Evolutionary conservation across 345 rosid genomes (phyloP), one percentile per base, ranked within the genome.

Genomic region (Eucalyptus cloeziana): DNA sequence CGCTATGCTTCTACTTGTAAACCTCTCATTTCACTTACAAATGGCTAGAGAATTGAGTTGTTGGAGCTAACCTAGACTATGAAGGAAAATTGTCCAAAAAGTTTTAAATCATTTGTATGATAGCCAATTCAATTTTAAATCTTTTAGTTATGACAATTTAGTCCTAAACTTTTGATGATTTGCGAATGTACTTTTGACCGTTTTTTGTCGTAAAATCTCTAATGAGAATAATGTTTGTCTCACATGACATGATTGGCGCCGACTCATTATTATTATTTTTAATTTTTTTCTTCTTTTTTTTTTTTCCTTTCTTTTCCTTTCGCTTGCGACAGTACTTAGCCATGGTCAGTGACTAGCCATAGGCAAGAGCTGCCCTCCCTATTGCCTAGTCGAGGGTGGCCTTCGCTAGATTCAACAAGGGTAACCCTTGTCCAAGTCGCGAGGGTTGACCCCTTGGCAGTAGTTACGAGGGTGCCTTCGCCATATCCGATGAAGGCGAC

Each of bases 401-500:
- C n/a, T 58, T 25, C 13, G 0, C 64, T 24, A 60, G n/a, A 25
- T 60, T 25, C 14, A 27, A 60, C 67, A 60, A 60, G 67, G 67
- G 31, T 3, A 5, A 25, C 31, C 67, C 67, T 25, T 25, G n/a
- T 27, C 67, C n/a, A 25, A 60, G n/a, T 27, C 2, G 2, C 15
- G 2, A 60, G 14, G 31, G 67, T 60, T 15, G 3, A 60, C 14
- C 31, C 67, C 67, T 25, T 27, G 14, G 30, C 13, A 60, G 7
- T 25, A 27, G 7, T 0, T 25, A 6, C 0, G 2, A 60, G n/a
- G 16, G 31, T 27, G n/a, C 0, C 15, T 30, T 60, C 15, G 2
- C 67, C 2, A 60, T 60, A 60, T 10, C 0, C 1, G 16, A 27
- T 56, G n/a, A 27, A 6, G n/a, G 67, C 4, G 30, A 27, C n/a